phyloP scores from a whole-genome alignment of 1,284 basidiomycete genomes.

The Violaceomyces palustris region DNA sequence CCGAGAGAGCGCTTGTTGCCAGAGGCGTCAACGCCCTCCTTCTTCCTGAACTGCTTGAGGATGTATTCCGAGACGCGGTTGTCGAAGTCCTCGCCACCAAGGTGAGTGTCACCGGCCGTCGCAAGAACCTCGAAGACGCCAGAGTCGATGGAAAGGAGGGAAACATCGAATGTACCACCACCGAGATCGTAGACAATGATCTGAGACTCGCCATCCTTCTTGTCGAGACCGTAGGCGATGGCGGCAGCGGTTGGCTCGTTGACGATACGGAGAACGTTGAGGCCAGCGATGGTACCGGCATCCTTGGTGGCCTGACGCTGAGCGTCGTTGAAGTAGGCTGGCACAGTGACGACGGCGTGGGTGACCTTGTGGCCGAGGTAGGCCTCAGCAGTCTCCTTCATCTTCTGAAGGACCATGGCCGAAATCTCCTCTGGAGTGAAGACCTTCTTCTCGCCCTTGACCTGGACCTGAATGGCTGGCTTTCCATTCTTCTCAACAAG shows the following conservation, averaged over 20 bases:
- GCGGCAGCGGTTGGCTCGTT: conserved; percentile 95
- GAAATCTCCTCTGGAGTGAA: conserved; percentile 74
- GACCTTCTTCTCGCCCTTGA: conserved; percentile 42
- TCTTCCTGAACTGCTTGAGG: conserved; percentile 53
- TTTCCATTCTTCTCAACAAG: conserved; percentile 56
- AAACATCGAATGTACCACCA: conserved; percentile 98
- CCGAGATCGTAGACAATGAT: conserved; percentile 98
- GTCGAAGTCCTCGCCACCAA: conserved; percentile 99
- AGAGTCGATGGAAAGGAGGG: conserved; percentile 89
- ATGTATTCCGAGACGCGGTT: conserved; percentile 61
- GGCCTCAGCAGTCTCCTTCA: conserved; percentile 99
- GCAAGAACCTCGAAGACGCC: conserved; percentile 97
- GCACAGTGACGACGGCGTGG: conserved; percentile 93
- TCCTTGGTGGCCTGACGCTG: conserved; percentile 99
- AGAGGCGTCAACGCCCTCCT: conserved; percentile 63
- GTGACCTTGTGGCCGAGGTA: conserved; percentile 95
- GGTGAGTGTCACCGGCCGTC: conserved; percentile 96
- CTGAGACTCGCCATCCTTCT: conserved; percentile 82
- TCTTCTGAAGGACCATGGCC: conserved; percentile 91
- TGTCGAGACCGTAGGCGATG: conserved; percentile 97
- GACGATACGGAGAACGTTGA: conserved; percentile 93
- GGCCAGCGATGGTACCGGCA: conserved; percentile 91
- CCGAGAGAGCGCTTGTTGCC: conserved; percentile 85
- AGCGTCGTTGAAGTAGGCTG: conserved; percentile 88
- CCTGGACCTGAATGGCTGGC: conserved; percentile 51